A percentile compares a stretch with the other conserved stretches of the same genome.
Evolutionary conservation across 345 rosid genomes (phyloP).

Genomic region (Citrus medica): DNA sequence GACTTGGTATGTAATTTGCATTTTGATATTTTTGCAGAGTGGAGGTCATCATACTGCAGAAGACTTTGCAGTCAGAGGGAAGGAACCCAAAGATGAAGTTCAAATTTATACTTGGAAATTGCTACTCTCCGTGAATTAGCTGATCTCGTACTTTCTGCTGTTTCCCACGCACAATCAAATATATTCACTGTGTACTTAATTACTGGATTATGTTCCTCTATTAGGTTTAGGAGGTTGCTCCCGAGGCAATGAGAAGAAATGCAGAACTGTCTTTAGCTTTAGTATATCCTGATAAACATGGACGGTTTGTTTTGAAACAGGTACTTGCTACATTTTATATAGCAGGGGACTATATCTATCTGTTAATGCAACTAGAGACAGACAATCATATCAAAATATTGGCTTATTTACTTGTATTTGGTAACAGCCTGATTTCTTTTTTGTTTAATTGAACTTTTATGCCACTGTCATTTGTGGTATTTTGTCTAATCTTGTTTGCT

Average conservation of each 20-base stretch:
- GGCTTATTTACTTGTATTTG: not conserved
- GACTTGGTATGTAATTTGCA: not conserved
- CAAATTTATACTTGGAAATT: constrained; percentile 96
- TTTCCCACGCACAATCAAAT: not conserved
- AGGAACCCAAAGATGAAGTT: constrained; percentile 95
- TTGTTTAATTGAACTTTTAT: not conserved
- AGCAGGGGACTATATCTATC: not conserved
- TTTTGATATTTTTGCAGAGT: constrained; percentile 33
- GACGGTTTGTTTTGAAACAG: constrained; percentile 74
- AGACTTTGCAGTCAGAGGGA: constrained; percentile 90
- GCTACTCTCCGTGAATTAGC: constrained; percentile 87
- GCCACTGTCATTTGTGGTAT: not conserved
- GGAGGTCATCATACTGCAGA: constrained; percentile 78
- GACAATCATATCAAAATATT: not conserved
- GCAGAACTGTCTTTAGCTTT: constrained; percentile 87
- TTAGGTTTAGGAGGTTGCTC: constrained; percentile 88
- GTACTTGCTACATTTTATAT: constrained; percentile 22
- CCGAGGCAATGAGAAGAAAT: constrained; percentile 87
- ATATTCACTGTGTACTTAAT: not conserved
- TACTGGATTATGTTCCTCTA: not conserved
- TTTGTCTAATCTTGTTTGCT: not conserved
- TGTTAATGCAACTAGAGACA: not conserved
- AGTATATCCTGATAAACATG: constrained; percentile 80
- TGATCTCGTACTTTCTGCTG: constrained; percentile 30
- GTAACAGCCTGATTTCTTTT: not conserved